Percentiles rank a stretch among this genome's conserved stretches.
Conservation (phyloP, 139 green algal species). For the Diplosphaera chodatii region DNA sequence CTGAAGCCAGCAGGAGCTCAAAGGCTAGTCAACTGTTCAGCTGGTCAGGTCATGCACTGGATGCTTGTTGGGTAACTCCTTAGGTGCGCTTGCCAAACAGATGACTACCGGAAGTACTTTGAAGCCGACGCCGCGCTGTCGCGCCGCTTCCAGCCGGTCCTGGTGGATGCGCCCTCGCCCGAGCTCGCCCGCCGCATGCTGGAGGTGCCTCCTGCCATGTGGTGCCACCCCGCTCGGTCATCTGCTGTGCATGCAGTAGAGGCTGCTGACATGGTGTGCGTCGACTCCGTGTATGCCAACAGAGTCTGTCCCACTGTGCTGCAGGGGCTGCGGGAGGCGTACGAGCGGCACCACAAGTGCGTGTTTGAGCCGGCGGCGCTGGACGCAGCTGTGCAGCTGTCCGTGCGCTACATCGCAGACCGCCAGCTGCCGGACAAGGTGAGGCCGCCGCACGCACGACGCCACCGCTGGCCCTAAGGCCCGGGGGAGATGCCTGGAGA, state of each 20-base stretch:
- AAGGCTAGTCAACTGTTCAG: too few relatives aligned
- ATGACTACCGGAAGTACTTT: constrained; percentile 86
- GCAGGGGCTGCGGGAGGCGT: constrained; percentile 51
- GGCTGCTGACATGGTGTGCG: too few relatives aligned
- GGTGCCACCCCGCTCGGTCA: too few relatives aligned
- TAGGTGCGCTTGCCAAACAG: neutral
- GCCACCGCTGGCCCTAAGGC: too few relatives aligned
- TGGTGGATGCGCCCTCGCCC: constrained; percentile 68
- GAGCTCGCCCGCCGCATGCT: constrained; percentile 60
- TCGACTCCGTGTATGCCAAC: too few relatives aligned
- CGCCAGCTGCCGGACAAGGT: constrained; percentile 91
- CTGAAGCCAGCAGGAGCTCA: constrained; percentile 38
- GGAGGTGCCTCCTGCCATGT: too few relatives aligned
- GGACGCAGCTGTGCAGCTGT: constrained; percentile 46
- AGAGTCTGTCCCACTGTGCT: too few relatives aligned
- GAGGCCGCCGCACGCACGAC: too few relatives aligned
- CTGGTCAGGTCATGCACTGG: too few relatives aligned
- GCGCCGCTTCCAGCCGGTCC: constrained; percentile 91
- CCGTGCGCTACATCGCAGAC: constrained; percentile 73
- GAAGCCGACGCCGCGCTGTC: constrained; percentile 92
- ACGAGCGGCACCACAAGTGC: constrained; percentile 83
- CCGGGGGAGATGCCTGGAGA: too few relatives aligned
- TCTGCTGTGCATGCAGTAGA: too few relatives aligned
- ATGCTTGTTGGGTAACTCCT: too few relatives aligned
- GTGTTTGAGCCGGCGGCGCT: constrained; percentile 50